Evolutionary conservation across 768 basidiomycete species (phyloP), one percentile per base, ranked within the genome.

Genomic region (Hygrophorus pudorinus): DNA sequence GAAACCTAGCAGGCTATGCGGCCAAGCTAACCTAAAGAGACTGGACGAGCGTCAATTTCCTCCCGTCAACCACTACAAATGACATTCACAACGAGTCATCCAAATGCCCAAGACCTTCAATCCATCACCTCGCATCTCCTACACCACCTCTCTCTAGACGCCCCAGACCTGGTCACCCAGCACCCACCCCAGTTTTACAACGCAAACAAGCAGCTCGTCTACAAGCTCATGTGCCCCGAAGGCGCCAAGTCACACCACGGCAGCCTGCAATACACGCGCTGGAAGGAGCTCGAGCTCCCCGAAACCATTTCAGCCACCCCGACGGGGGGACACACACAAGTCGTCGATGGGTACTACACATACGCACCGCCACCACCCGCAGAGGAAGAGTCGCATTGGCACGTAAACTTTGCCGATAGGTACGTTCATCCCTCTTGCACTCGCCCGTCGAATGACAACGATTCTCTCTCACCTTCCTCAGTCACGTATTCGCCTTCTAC

Each of bases 321-420:
- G 11, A 4, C n/a, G 11, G 39, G 17, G 24, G 16, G 3, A 11
- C 14, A 28, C 6, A n/a, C 24, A 5, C 24, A 21, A 2, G 18
- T 41, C 5, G 39, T 41, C 10, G 39, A 41, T 12, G 39, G 39
- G 13, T 41, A 27, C 20, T 41, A 12, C 39, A 27, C 3, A n/a
- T 41, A 41, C 30, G 11, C 11, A 11, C 39, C 39, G 5, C 21
- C 39, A 3, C 39, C 39, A 16, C 11, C 39, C 5, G 39, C 24
- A n/a, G 39, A 12, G 5, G 16, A 24, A 14, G 39, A 41, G 30
- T 41, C 39, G 3, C 39, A 41, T 14, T 41, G 39, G 39, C 39
- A 41, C 20, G 14, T 41, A 12, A 41, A 41, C 39, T 41, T 41
- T 27, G 39, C 39, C 12, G 39, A 41, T n/a, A 24, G 20, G 39